A percentile compares a stretch with the other conserved stretches of the same genome.
phyloP scores from a whole-genome alignment of 768 basidiomycete species.

The Grammothele lineata region DNA sequence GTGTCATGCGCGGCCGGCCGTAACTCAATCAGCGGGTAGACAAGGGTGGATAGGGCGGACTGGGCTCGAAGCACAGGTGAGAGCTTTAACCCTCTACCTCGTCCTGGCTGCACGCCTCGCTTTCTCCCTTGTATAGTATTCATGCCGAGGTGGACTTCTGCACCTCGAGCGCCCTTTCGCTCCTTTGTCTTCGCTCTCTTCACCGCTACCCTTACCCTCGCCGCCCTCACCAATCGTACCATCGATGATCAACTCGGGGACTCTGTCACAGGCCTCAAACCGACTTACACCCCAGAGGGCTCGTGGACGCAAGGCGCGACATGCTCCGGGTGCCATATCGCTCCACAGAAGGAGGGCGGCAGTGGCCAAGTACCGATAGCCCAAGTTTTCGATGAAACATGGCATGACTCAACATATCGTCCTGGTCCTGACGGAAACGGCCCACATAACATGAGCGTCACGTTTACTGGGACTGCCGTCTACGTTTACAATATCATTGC shows the following conservation, averaged over 20 bases:
- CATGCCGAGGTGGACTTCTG: no score
- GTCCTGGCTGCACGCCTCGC: no score
- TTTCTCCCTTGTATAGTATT: no score
- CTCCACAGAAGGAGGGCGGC: background rate
- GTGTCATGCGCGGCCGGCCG: no score
- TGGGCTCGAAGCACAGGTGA: no score
- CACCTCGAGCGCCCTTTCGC: no score
- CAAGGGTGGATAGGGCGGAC: no score
- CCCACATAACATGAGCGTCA: background rate
- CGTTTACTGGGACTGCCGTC: conserved; percentile 10
- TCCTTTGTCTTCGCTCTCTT: no score
- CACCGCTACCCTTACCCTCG: no score
- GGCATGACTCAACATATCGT: conserved; percentile 12
- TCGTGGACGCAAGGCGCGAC: background rate
- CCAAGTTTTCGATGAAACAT: conserved; percentile 7
- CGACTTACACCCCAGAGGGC: background rate
- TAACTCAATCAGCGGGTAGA: no score
- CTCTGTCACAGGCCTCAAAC: background rate
- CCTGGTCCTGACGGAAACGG: background rate
- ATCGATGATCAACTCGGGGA: conserved; percentile 1
- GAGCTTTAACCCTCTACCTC: no score
- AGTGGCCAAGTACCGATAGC: background rate
- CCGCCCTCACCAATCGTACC: background rate
- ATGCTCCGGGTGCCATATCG: background rate
- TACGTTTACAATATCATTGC: conserved; percentile 3